Evolutionary conservation across 495 filamentous ascomycete genomes (phyloP).

Genomic region (Penicillium samsonianum): DNA sequence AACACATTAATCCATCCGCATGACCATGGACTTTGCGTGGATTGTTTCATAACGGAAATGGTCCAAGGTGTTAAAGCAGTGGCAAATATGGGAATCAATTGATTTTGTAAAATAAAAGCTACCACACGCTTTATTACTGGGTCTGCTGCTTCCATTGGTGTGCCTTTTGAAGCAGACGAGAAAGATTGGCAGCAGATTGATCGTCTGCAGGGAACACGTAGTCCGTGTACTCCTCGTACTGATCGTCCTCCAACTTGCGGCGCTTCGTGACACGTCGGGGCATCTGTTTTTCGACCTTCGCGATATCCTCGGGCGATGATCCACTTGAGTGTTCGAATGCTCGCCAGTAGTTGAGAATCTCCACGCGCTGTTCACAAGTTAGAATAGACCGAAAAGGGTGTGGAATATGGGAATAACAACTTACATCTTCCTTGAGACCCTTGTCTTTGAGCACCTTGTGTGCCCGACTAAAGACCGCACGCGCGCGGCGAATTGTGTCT

Average conservation of each 20-base stretch:
- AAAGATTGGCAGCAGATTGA: slow-evolving; percentile 78
- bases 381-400: slow-evolving; percentile 20
- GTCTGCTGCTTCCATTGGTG: slow-evolving; percentile 86
- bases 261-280: slow-evolving; percentile 91
- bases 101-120: not conserved
- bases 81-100: not conserved
- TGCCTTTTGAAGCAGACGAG: slow-evolving; percentile 80
- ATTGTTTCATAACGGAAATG: not conserved
- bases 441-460: slow-evolving; percentile 88
- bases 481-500: slow-evolving; percentile 76
- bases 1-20: not conserved
- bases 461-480: slow-evolving; percentile 82
- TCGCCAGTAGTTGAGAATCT: slow-evolving; percentile 87
- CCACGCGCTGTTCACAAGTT: slow-evolving; percentile 61
- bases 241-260: slow-evolving; percentile 90
- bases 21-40: not conserved
- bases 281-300: slow-evolving; percentile 89
- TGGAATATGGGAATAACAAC: slow-evolving; percentile 5
- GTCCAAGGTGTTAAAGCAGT: not conserved
- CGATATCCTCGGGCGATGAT: slow-evolving; percentile 68
- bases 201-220: slow-evolving; percentile 98
- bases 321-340: slow-evolving; percentile 88
- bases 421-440: slow-evolving; percentile 87
- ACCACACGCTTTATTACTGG: slow-evolving; percentile 17
- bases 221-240: slow-evolving; percentile 96